These are phyloP conservation scores for Boletus reticuloceps DNA, from an alignment of 768 basidiomycete species.

Conservation along the genomic window DNA sequence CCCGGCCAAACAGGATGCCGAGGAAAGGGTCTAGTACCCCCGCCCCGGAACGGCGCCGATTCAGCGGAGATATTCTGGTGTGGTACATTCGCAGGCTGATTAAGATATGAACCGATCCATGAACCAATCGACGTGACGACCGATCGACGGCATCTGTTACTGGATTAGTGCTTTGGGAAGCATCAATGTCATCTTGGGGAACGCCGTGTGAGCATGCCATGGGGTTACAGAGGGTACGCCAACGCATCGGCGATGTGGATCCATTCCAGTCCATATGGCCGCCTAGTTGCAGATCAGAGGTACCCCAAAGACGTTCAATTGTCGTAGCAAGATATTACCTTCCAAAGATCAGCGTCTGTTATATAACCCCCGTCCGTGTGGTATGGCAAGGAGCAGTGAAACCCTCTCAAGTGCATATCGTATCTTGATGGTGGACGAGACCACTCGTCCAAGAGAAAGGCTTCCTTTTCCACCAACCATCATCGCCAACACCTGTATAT, in stretches of 20 bases:
- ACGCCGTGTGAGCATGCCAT: not conserved
- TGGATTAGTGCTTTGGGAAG: not conserved
- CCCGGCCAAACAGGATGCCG: not conserved
- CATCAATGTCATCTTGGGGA: not conserved
- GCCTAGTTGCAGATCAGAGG: slow-evolving; percentile 4
- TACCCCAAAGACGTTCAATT: not conserved
- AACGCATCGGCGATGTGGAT: not conserved
- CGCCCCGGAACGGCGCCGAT: not conserved
- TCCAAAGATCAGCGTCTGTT: not conserved
- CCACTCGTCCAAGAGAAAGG: not conserved
- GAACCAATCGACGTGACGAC: not conserved
- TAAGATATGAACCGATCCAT: not conserved
- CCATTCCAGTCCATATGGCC: not conserved
- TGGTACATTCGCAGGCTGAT: not conserved
- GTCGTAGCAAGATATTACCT: not conserved
- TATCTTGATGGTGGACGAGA: not conserved
- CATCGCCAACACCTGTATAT: not conserved
- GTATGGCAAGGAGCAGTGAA: not conserved
- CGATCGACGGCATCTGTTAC: not conserved
- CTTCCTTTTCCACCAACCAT: not conserved
- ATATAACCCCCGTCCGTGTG: not conserved
- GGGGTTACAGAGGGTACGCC: not conserved
- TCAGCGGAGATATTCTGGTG: not conserved
- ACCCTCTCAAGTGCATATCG: not conserved
- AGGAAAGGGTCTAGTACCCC: not conserved